Percentiles rank a stretch among this genome's conserved stretches.
Evolutionary conservation across 176 grass and related monocot genomes (phyloP).

Genomic region (Avena eriantha): DNA sequence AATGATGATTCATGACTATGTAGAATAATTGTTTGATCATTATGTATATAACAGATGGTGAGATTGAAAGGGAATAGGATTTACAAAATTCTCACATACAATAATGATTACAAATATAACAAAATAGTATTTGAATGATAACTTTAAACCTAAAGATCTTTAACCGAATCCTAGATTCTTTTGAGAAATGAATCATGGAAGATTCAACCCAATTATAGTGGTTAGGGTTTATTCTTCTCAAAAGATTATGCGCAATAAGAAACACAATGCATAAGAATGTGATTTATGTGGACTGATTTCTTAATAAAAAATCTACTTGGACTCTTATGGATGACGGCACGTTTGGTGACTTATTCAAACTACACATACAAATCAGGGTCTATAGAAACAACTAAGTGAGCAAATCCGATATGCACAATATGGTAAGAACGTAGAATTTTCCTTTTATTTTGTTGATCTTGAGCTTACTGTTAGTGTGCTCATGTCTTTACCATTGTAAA

Average conservation of each 20-base stretch:
- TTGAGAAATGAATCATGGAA: not conserved
- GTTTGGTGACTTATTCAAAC: not conserved
- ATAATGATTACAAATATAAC: not conserved
- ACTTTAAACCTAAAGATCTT: not conserved
- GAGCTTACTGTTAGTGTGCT: not conserved
- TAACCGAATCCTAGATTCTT: not conserved
- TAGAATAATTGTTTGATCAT: not conserved
- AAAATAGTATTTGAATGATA: not conserved
- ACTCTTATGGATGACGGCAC: not conserved
- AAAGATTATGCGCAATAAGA: not conserved
- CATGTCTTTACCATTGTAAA: not conserved
- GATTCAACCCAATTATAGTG: not conserved
- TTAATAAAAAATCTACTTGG: not conserved
- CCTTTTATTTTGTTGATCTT: constrained; percentile 1
- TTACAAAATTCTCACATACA: not conserved
- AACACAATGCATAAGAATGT: not conserved
- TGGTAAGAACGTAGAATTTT: not conserved
- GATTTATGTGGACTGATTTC: not conserved
- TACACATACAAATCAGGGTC: not conserved
- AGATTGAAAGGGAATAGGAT: not conserved
- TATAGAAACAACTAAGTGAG: not conserved
- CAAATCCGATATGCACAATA: not conserved
- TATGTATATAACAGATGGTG: not conserved
- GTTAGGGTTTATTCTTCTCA: not conserved
- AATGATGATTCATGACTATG: not conserved